Evolutionary conservation across 1,284 basidiomycete genomes (phyloP).

Genomic region (Pseudozyma pruni): DNA sequence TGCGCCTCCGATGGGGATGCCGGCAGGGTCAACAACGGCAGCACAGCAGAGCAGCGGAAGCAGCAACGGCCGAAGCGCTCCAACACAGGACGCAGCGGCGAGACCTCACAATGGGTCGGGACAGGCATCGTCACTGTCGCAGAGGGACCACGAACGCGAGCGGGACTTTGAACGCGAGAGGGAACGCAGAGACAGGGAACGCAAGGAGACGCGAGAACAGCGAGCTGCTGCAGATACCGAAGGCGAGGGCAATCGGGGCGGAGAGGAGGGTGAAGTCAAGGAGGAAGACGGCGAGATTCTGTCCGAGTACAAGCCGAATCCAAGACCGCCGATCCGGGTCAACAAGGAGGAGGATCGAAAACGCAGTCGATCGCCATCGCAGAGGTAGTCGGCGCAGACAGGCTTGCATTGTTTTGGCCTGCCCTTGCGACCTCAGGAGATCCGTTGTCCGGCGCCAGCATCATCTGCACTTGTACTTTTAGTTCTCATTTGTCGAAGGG

Average conservation of each 20-base stretch:
- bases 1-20: conserved; percentile 39
- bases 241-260: conserved; percentile 12
- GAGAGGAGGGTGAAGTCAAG: conserved; percentile 34
- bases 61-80: conserved; percentile 8
- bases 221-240: conserved; percentile 19
- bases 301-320: conserved; percentile 6
- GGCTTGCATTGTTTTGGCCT: too few species aligned
- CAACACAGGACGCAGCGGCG: not conserved
- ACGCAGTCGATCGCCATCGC: conserved; percentile 40
- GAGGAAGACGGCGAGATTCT: conserved; percentile 43
- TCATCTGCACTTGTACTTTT: conserved; percentile 18
- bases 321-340: conserved; percentile 15
- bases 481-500: too few species aligned
- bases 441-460: too few species aligned
- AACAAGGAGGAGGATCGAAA: conserved; percentile 46
- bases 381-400: conserved; percentile 2
- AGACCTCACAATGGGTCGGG: conserved; percentile 4
- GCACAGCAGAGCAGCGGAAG: conserved; percentile 17
- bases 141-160: conserved; percentile 47
- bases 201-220: conserved; percentile 45
- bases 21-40: conserved; percentile 4
- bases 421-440: too few species aligned
- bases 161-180: conserved; percentile 43
- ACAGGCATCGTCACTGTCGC: conserved; percentile 9
- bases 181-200: conserved; percentile 47